A percentile compares a stretch with the other conserved stretches of the same genome.
These are phyloP conservation scores for Bruguiera hainesii DNA, from an alignment of 441 rosid genomes.

Conservation along the genomic window DNA sequence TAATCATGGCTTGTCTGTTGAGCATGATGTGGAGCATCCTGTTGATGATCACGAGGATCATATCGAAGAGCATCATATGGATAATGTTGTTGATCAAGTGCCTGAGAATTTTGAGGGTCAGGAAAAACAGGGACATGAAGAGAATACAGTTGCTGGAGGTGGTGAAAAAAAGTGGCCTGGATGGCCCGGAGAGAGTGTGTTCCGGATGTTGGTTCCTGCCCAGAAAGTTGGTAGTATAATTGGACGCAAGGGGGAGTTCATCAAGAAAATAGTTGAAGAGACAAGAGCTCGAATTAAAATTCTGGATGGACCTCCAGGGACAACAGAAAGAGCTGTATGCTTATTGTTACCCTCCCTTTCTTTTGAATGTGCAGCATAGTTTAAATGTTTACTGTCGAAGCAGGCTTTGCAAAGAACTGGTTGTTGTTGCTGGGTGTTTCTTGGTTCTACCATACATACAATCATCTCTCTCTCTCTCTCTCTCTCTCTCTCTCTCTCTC, in stretches of 20 bases:
- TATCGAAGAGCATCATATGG: constrained; percentile 25
- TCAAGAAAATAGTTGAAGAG: constrained; percentile 96
- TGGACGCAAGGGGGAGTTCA: constrained; percentile 97
- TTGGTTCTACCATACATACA: no score
- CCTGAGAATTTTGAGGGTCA: constrained; percentile 37
- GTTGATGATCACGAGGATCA: constrained; percentile 33
- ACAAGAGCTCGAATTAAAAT: constrained; percentile 97
- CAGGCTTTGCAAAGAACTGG: not conserved
- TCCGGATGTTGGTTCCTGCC: constrained; percentile 97
- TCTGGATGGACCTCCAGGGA: constrained; percentile 99
- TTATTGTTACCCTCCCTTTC: constrained; percentile 16
- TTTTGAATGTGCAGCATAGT: constrained; percentile 10
- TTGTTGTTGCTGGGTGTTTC: no score
- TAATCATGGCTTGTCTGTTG: constrained; percentile 16
- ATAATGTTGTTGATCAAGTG: constrained; percentile 27
- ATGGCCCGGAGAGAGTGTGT: constrained; percentile 99
- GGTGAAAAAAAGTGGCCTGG: constrained; percentile 98
- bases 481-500: no score
- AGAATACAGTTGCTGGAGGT: constrained; percentile 37
- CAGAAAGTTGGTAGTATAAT: constrained; percentile 98
- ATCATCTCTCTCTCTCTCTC: no score
- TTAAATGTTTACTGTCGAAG: not conserved
- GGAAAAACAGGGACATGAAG: constrained; percentile 43
- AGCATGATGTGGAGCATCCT: constrained; percentile 29
- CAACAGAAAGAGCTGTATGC: constrained; percentile 98